Conservation (phyloP, 208 protist species). For the Acanthamoeba culbertsoni region DNA sequence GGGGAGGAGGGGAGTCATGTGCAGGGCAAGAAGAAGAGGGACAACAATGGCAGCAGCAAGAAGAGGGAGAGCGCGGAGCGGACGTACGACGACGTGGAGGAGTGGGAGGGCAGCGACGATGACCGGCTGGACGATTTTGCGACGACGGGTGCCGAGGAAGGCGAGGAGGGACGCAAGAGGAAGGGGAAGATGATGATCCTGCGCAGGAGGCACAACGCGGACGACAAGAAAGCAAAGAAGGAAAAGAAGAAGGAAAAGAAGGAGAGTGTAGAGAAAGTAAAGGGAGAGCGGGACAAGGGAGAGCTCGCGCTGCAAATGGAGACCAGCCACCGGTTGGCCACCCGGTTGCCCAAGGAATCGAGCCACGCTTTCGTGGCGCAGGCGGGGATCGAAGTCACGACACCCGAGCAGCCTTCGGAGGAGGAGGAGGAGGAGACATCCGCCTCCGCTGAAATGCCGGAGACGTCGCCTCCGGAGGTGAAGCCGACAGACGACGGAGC, state of each 20-base stretch:
- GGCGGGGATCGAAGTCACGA: not conserved
- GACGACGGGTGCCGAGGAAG: no score
- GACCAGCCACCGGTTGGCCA: no score
- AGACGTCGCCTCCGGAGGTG: no score
- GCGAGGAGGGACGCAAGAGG: no score
- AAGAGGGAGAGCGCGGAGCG: not conserved
- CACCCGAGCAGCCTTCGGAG: no score
- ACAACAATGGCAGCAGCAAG: not conserved
- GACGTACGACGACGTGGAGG: not conserved
- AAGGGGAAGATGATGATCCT: not conserved
- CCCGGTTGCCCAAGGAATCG: no score
- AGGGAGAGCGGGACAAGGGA: not conserved
- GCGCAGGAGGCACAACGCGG: not conserved
- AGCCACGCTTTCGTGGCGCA: no score
- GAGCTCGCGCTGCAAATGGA: no score
- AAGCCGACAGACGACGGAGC: no score
- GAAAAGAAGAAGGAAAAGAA: not conserved
- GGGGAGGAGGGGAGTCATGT: not conserved
- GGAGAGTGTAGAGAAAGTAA: not conserved
- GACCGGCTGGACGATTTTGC: not conserved
- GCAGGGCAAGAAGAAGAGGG: not conserved
- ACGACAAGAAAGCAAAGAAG: not conserved
- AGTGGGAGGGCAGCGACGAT: not conserved
- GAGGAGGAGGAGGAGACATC: no score
- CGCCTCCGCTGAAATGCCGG: no score